phyloP scores from a whole-genome alignment of 2,329 filamentous ascomycete species.

The Cladosporium sp. region DNA sequence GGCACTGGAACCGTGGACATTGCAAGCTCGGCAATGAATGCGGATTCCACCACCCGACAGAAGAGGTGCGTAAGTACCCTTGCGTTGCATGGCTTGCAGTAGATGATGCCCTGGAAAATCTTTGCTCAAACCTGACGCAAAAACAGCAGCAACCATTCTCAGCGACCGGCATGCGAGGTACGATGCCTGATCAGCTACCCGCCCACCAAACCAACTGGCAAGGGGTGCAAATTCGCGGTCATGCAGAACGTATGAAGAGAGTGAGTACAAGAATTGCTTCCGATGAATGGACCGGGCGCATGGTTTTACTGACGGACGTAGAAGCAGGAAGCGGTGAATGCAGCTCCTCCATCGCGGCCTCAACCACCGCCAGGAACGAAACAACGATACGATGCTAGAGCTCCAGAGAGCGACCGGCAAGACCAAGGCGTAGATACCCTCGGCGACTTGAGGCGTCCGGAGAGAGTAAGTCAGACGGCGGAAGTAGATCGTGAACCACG shows the following conservation, averaged over 20 bases:
- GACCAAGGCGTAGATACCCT: neutral
- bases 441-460: neutral
- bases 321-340: neutral
- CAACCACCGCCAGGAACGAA: neutral
- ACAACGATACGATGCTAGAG: neutral
- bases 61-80: no score
- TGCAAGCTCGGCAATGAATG: neutral
- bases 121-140: no score
- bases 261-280: neutral
- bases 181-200: no score
- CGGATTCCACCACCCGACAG: neutral
- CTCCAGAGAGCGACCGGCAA: neutral
- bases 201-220: neutral
- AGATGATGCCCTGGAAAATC: no score
- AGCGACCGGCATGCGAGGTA: no score
- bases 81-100: no score
- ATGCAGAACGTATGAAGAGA: neutral
- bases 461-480: neutral
- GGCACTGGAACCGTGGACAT: slow-evolving; percentile 5
- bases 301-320: neutral
- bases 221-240: neutral
- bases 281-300: neutral
- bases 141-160: no score
- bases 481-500: no score
- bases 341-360: neutral